Conservation (phyloP, 495 filamentous ascomycete genomes). For the Hypoxylon perforatum region DNA sequence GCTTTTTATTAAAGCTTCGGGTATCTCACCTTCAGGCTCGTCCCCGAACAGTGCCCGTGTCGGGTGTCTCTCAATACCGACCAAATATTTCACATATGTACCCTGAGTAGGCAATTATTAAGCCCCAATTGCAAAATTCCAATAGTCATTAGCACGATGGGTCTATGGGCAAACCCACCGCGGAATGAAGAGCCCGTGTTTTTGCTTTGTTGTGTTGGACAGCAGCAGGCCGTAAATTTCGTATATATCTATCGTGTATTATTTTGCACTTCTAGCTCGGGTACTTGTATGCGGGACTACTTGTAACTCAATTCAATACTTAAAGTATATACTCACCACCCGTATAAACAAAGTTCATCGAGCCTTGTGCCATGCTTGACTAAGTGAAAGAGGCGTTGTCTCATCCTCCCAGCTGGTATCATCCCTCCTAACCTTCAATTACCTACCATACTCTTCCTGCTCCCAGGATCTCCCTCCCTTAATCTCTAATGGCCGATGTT, state of each 20-base stretch:
- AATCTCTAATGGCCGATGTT: constrained; percentile 32
- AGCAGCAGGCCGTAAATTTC: not conserved
- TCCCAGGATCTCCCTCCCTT: not conserved
- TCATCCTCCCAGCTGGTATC: constrained; percentile 5
- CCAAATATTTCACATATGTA: too few relatives aligned
- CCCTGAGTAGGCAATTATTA: too few relatives aligned
- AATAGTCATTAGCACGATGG: not conserved
- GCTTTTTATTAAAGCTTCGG: constrained; percentile 15
- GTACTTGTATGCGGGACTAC: not conserved
- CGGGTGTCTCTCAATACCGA: constrained; percentile 31
- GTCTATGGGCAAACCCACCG: not conserved
- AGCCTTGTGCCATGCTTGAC: constrained; percentile 9
- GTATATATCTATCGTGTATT: constrained; percentile 9
- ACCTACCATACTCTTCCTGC: constrained; percentile 3
- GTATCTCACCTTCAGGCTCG: constrained; percentile 19
- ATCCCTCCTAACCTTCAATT: not conserved
- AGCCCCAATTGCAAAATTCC: not conserved
- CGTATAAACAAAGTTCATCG: not conserved
- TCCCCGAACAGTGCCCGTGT: constrained; percentile 23
- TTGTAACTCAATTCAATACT: constrained; percentile 3
- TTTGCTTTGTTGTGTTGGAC: constrained; percentile 1
- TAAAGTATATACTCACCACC: not conserved
- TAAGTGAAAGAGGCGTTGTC: constrained; percentile 1
- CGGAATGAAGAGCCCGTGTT: not conserved
- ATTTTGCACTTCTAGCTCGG: not conserved